Conservation (phyloP, 352 stramenopile genomes). For the Peronosclerospora sorghi region DNA sequence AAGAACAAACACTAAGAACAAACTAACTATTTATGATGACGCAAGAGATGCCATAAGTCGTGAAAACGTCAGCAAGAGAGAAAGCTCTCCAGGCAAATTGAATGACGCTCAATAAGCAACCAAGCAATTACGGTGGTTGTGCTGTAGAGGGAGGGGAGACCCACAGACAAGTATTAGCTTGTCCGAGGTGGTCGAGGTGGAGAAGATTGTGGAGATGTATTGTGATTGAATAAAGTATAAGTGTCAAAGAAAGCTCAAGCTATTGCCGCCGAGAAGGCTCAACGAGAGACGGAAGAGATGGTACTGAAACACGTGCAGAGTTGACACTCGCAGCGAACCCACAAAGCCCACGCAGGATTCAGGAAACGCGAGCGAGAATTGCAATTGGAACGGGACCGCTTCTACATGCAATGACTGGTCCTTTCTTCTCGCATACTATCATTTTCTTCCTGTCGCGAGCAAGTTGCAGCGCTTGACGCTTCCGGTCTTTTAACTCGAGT, state of each 20-base stretch:
- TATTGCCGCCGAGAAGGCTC: constrained; percentile 61
- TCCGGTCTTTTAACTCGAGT: too few relatives aligned
- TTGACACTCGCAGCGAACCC: constrained; percentile 59
- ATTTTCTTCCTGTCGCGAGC: too few relatives aligned
- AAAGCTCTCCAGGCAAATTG: constrained; percentile 84
- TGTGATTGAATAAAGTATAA: constrained; percentile 76
- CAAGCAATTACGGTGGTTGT: too few relatives aligned
- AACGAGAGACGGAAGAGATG: constrained; percentile 69
- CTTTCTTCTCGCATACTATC: too few relatives aligned
- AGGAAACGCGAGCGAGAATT: constrained; percentile 80
- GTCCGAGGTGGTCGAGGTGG: constrained; percentile 46
- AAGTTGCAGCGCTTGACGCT: constrained; percentile 71
- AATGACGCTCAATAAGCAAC: constrained; percentile 38
- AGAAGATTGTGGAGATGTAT: constrained; percentile 82
- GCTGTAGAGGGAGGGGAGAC: too few relatives aligned
- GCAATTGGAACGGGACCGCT: constrained; percentile 80
- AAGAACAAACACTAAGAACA: constrained; percentile 99
- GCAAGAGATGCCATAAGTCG: constrained; percentile 96
- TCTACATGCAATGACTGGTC: constrained; percentile 62
- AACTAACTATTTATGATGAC: constrained; percentile 97
- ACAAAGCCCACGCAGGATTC: constrained; percentile 75
- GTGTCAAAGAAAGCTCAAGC: constrained; percentile 61
- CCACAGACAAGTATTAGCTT: constrained; percentile 2
- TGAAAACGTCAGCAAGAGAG: constrained; percentile 97
- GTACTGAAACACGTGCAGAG: constrained; percentile 54